Base-by-base conservation (phyloP, 2,329 filamentous ascomycete genomes). In the Metarhizium robertsii region DNA sequence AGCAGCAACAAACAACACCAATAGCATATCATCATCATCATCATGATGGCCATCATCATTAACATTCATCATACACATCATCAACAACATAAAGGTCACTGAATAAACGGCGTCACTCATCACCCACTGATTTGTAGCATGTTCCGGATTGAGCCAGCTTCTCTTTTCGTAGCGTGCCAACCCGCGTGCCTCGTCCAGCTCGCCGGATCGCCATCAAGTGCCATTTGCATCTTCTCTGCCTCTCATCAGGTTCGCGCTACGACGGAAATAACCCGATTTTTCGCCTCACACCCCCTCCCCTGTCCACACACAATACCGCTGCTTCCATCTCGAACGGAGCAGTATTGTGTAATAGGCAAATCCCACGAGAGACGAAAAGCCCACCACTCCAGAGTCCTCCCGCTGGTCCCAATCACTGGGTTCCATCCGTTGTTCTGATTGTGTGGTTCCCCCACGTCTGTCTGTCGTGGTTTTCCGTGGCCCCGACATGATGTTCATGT, bases 251-350 rank as follows among this genome's bases (percentile, higher is more conserved):
- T 55, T 61, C 58, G 56, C 64, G 63, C 65, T 65, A 65, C 61
- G 53, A 65, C 64, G 64, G 65, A 68, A 69, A 69, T 64, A 67
- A 62, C 61, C 67, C 66, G 65, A 68, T 64, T 67, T 58, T 60
- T 59, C 59, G 59, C 61, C 56, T 56, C 59, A 62, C 64, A 56
- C 65, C 59, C 65, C 62, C 57, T 59, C 34, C 43, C 51, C 55
- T 60, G 55, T 58, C 60, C 62, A 59, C 51, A 60, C 59, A 59
- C 16, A 40, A 66, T 61, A 65, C 60, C 62, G 61, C 60, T 58
- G 60, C 60, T 61, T 66, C 62, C 64, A 66, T 69, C 45, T 48
- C 18, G 20, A 18, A 29, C 45, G 45, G 45, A 30, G 45, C 18
- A 45, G 32, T 29, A 51, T 6, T 38, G 20, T 25, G 34, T 51